These are phyloP conservation scores for Penicillium paxilli DNA, from an alignment of 495 filamentous ascomycete species.

Conservation along the genomic window DNA sequence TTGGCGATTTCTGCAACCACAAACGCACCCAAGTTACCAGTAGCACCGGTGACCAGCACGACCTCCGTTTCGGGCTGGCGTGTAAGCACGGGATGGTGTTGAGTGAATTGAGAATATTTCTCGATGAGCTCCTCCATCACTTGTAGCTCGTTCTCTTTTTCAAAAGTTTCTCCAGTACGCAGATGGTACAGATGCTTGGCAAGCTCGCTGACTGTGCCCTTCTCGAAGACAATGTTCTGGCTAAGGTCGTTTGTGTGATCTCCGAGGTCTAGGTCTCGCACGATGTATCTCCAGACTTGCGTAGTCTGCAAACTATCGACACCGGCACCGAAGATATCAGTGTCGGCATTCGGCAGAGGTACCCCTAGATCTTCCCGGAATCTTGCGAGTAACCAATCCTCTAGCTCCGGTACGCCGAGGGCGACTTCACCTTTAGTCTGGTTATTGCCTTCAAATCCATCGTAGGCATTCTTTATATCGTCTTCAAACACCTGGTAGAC, in stretches of 20 bases:
- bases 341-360: slow-evolving; percentile 24
- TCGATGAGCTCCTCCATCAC: slow-evolving; percentile 37
- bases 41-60: slow-evolving; percentile 56
- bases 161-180: slow-evolving; percentile 20
- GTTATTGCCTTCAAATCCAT: slow-evolving; percentile 21
- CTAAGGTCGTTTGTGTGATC: slow-evolving; percentile 34
- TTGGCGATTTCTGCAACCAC: slow-evolving; percentile 47
- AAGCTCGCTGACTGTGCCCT: slow-evolving; percentile 39
- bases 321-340: slow-evolving; percentile 55
- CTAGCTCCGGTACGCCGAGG: slow-evolving; percentile 21
- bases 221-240: slow-evolving; percentile 48
- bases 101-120: slow-evolving; percentile 39
- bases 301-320: slow-evolving; percentile 57
- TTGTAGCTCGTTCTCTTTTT: slow-evolving; percentile 26
- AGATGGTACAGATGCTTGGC: slow-evolving; percentile 29
- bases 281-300: slow-evolving; percentile 45
- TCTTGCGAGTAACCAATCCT: slow-evolving; percentile 23
- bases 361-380: slow-evolving; percentile 27
- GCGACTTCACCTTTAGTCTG: slow-evolving; percentile 19
- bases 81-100: slow-evolving; percentile 27
- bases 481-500: slow-evolving; percentile 51
- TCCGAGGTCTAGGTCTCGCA: slow-evolving; percentile 27
- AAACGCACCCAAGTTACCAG: slow-evolving; percentile 60
- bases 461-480: slow-evolving; percentile 50
- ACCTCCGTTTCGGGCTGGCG: slow-evolving; percentile 16